Evolutionary conservation across 2,329 filamentous ascomycete genomes (phyloP).

Genomic region (Zopfia rhizophila): DNA sequence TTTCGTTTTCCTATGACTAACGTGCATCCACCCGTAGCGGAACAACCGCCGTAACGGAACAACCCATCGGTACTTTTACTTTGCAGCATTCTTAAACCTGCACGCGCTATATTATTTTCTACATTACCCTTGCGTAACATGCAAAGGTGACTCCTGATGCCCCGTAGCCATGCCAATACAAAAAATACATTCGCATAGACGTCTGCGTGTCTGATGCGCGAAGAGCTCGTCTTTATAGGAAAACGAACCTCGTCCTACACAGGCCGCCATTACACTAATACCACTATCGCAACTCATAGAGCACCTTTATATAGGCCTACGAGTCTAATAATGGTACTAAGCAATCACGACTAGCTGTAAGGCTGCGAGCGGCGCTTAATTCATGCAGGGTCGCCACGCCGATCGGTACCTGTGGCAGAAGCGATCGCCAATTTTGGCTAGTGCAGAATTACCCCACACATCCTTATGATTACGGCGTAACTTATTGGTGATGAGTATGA

Average conservation of each 20-base stretch:
- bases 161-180: constrained; percentile 10
- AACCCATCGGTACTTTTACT: constrained; percentile 7
- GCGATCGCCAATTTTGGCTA: no score
- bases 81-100: constrained; percentile 3
- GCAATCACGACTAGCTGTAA: constrained; percentile 11
- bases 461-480: constrained; percentile 8
- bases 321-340: constrained; percentile 12
- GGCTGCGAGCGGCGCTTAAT: no score
- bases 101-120: constrained; percentile 1
- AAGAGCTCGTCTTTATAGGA: constrained; percentile 5
- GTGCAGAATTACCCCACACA: constrained; percentile 1
- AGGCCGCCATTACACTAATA: constrained; percentile 11
- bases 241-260: constrained; percentile 2
- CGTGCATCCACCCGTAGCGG: no score
- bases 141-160: constrained; percentile 1
- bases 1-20: no score
- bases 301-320: constrained; percentile 5
- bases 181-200: constrained; percentile 9
- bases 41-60: no score
- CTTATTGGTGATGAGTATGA: neutral
- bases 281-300: constrained; percentile 8
- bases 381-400: constrained; percentile 10
- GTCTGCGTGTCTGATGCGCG: constrained; percentile 3
- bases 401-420: constrained; percentile 6
- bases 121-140: constrained; percentile 7